Evolutionary conservation across 2,329 filamentous ascomycete genomes (phyloP), one percentile per base, ranked within the genome.

Genomic region (Trichoderma harzianum): DNA sequence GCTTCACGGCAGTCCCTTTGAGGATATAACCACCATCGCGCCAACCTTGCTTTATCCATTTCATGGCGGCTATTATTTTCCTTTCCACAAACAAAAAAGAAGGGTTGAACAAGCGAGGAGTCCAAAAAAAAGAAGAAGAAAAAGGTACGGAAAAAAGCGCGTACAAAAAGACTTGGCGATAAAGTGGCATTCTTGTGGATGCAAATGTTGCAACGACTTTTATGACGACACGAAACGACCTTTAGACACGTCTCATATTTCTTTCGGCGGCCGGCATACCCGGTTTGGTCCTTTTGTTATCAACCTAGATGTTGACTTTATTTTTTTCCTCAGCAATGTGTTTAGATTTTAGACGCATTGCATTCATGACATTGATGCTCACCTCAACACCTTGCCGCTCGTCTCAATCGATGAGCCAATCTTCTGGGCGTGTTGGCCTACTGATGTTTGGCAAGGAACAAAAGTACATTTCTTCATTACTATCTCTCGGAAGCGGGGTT

Each of bases 1-100:
- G 79, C 81, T 82, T 81, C 80, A 76, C 80, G 77, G 79, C 80
- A 76, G 74, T 79, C 76, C 76, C 75, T 55, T 39, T 73, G 76
- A 70, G 78, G 77, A 79, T 76, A 79, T 79, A 57, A 77, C 75
- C 76, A 76, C 68, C 71, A 69, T 24, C 67, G 65, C 65, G 58
- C 66, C 71, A 53, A 62, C 65, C 34, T 58, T 67, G 24, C 57
- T 43, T 34, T 34, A 11, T 53, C 24, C 58, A 55, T 65, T 69
- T n/a, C 11, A 28, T 14, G 58, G 61, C 26, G 61, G 68, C 43
- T 71, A 51, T 51, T 39, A 71, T 62, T 68, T 73, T 32, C 28
- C 30, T 60, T n/a, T 60, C 21, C 28, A 21, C 28, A 21, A 21
- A 12, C 8, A 34, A 60, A 5, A 34, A 34, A 34, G 70, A 51